Conservation (phyloP, 116 monocot genomes). For the Thalassia testudinum region DNA sequence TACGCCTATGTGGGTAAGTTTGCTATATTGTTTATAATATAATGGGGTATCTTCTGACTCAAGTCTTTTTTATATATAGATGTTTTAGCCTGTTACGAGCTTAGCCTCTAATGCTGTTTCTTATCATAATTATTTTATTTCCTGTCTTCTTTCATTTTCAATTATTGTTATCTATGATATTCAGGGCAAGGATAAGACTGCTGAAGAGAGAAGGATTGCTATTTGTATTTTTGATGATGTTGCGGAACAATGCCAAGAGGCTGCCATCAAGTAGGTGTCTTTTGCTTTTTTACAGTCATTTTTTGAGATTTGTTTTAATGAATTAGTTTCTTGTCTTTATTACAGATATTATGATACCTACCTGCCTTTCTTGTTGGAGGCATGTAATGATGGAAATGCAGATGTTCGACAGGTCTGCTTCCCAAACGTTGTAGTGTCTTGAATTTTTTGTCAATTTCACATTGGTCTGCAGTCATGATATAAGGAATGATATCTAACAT, state of each 20-base stretch:
- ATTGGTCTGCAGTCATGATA: not conserved
- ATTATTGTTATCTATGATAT: not conserved
- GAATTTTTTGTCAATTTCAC: not conserved
- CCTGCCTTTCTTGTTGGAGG: conserved; percentile 86
- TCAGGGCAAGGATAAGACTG: conserved; percentile 89
- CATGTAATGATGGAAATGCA: conserved; percentile 81
- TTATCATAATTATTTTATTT: too few relatives aligned
- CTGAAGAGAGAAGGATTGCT: conserved; percentile 90
- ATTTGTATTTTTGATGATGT: conserved; percentile 99
- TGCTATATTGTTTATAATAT: too few relatives aligned
- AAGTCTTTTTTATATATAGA: too few relatives aligned
- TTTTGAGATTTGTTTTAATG: not conserved
- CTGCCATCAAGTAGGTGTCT: conserved; percentile 66
- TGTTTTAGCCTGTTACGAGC: too few relatives aligned
- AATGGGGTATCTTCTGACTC: too few relatives aligned
- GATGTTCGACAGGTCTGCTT: conserved; percentile 78
- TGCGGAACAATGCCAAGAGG: conserved; percentile 88
- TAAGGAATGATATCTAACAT: not conserved
- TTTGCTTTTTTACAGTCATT: not conserved
- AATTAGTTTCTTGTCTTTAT: not conserved
- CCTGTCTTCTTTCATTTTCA: too few relatives aligned
- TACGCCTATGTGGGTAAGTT: conserved; percentile 96
- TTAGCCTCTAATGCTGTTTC: too few relatives aligned
- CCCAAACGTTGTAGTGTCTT: too few relatives aligned
- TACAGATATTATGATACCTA: conserved; percentile 81